These are phyloP conservation scores for Buxus sempervirens DNA, from an alignment of 164 flowering plant genomes.

Conservation along the genomic window DNA sequence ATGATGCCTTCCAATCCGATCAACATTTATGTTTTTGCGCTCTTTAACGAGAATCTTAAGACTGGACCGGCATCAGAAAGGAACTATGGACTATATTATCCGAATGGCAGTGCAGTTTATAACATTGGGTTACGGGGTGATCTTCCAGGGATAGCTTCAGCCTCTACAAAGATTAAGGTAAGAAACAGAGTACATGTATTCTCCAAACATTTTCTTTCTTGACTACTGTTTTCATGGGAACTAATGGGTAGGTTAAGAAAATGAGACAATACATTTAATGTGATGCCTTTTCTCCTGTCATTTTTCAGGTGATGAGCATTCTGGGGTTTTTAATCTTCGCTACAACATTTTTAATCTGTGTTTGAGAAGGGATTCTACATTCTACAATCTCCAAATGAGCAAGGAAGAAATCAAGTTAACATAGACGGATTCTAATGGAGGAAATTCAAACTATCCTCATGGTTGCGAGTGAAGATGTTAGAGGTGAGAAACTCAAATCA, in stretches of 20 bases:
- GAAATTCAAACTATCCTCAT: not conserved
- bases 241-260: not conserved
- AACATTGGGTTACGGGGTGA: constrained; percentile 55
- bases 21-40: constrained; percentile 75
- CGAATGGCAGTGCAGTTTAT: constrained; percentile 75
- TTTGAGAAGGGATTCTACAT: constrained; percentile 4
- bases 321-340: constrained; percentile 21
- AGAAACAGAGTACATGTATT: constrained; percentile 2
- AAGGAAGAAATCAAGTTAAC: constrained; percentile 8
- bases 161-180: constrained; percentile 30
- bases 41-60: constrained; percentile 87
- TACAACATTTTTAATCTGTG: constrained; percentile 21
- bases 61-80: constrained; percentile 91
- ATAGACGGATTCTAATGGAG: not conserved
- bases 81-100: constrained; percentile 86
- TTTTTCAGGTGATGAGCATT: constrained; percentile 30
- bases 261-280: not conserved
- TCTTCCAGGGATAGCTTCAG: constrained; percentile 44
- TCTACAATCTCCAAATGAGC: not conserved
- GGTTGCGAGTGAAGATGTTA: not conserved
- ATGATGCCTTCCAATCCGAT: constrained; percentile 63
- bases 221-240: too few relatives aligned
- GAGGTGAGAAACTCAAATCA: constrained; percentile 16
- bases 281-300: not conserved
- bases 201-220: not conserved